Percentiles rank a stretch among this genome's conserved stretches.
phyloP scores from a whole-genome alignment of 1,139 yeast genomes.

The Saccharomyces hybrid region DNA sequence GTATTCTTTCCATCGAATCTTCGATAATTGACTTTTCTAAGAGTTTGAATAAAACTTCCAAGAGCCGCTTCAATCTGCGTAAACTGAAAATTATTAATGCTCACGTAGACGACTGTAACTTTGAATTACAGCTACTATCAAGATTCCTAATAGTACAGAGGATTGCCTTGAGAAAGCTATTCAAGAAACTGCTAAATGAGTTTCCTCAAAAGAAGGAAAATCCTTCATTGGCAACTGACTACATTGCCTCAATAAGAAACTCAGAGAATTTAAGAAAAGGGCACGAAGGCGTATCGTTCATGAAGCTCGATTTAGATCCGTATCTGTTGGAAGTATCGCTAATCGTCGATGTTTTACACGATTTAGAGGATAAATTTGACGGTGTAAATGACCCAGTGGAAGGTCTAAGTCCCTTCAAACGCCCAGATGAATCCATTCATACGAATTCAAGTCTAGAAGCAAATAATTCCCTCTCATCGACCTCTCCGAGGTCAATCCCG shows the following conservation, averaged over 20 bases:
- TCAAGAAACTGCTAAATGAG: conserved; percentile 73
- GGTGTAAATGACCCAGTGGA: background rate
- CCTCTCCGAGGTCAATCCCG: conserved; percentile 2
- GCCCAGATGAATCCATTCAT: background rate
- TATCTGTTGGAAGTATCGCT: conserved; percentile 57
- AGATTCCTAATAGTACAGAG: conserved; percentile 73
- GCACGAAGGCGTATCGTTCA: conserved; percentile 46
- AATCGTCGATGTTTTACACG: conserved; percentile 45
- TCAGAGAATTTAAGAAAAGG: conserved; percentile 31
- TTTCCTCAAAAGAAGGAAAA: conserved; percentile 30
- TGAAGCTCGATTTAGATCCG: conserved; percentile 56
- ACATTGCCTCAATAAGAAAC: conserved; percentile 32
- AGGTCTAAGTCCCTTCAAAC: background rate
- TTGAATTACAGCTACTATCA: conserved; percentile 59
- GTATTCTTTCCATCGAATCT: conserved; percentile 25
- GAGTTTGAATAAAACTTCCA: background rate
- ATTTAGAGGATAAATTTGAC: conserved; percentile 9
- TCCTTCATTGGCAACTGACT: conserved; percentile 18
- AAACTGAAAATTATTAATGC: conserved; percentile 13
- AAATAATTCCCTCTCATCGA: background rate
- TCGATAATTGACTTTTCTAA: conserved; percentile 9
- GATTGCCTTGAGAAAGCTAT: conserved; percentile 70
- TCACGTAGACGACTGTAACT: conserved; percentile 23
- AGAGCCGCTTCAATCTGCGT: conserved; percentile 4
- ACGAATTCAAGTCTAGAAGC: background rate